Percentiles rank a stretch among this genome's conserved stretches.
These are phyloP conservation scores for Crucihimalaya himalaica DNA, from an alignment of 345 rosid genomes.

Conservation along the genomic window DNA sequence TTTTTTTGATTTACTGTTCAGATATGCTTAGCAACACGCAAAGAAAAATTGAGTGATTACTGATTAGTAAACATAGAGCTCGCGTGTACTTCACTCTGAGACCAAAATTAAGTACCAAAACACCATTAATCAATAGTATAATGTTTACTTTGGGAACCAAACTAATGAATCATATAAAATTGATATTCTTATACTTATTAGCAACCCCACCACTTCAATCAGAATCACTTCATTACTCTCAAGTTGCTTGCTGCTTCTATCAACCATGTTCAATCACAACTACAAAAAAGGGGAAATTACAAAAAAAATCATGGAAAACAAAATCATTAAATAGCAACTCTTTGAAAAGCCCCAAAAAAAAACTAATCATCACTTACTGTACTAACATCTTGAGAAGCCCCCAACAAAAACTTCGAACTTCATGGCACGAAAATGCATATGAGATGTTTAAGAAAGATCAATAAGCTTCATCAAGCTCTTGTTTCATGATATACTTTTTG, in stretches of 20 bases:
- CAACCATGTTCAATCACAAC: constrained; percentile 12
- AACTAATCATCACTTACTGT: background rate
- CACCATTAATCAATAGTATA: constrained; percentile 4
- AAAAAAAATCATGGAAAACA: background rate
- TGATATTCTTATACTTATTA: background rate
- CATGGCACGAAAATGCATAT: background rate
- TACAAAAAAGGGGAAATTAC: background rate
- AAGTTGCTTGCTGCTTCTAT: background rate
- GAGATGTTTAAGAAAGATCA: background rate
- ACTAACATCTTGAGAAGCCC: background rate
- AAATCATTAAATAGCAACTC: background rate
- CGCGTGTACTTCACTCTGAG: constrained; percentile 17
- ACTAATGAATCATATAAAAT: constrained; percentile 14
- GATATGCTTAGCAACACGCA: background rate
- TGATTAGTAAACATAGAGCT: background rate
- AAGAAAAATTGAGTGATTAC: background rate
- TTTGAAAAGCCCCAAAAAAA: background rate
- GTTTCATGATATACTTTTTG: constrained; percentile 45
- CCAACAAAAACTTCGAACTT: background rate
- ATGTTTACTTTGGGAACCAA: constrained; percentile 5
- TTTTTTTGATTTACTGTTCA: background rate
- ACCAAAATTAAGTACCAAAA: constrained; percentile 4
- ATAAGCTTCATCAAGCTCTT: constrained; percentile 39
- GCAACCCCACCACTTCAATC: constrained; percentile 26
- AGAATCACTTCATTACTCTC: constrained; percentile 19